Evolutionary conservation across 495 filamentous ascomycete genomes (phyloP), one percentile per base, ranked within the genome.

Genomic region (Neurospora intermedia): DNA sequence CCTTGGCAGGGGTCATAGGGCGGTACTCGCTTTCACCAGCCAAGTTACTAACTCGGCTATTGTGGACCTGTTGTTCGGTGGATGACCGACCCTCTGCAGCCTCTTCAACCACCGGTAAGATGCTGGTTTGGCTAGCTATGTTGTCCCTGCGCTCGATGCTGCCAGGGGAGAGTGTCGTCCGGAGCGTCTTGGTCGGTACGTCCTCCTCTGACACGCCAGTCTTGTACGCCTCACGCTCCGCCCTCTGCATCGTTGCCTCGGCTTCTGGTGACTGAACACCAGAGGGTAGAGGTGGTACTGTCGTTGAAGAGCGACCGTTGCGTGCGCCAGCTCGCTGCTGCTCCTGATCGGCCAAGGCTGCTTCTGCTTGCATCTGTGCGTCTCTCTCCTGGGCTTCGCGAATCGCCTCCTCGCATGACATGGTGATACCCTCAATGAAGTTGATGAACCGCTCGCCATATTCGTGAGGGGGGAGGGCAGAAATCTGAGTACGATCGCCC

Each of bases 401-500:
- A 43, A 89, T 87, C 4, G 91, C 93, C 78, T 94, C 91, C 80
- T 97, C 96, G 69, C 87, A 87, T 1, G 93, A 93, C 89, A 92
- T 97, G 62, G 95, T 97, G 77, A 96, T 91, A 59, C 91, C 89
- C 18, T 89, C 89, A 77, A 99, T 97, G 81, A 99, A 99, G 72
- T 91, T 90, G 76, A 97, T 87, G 80, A 99, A 99, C 3, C 96
- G 91, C 59, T 98, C 93, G 16, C 96, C 96, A 73, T 99, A 99
- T 38, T 90, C 87, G 59, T 94, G 89, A 0, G 96, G 94, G 0
- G 95, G 92, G n/a, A 98, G 91, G 1, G 96, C 93, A 3, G 94
- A 98, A 48, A 99, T 97, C 75, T 97, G 91, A 35, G 86, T 87
- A 75, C 93, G 90, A 78, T 93, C 89, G 77, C 89, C 85, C 9